A percentile compares a stretch with the other conserved stretches of the same genome.
Evolutionary conservation across 805 yeast species (phyloP).

Genomic region (Ogataea chonburiensis): DNA sequence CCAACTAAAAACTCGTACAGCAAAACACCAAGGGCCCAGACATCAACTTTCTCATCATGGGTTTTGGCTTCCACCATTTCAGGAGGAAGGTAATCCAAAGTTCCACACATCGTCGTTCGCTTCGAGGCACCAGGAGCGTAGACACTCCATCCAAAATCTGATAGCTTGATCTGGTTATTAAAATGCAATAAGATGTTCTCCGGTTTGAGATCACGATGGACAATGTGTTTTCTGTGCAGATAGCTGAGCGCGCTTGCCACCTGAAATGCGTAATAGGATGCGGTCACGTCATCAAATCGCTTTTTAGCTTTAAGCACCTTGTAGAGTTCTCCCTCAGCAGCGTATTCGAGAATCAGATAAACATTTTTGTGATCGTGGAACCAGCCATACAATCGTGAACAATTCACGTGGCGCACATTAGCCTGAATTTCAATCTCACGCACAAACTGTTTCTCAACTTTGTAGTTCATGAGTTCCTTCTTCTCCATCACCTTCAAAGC

Average conservation of each 20-base stretch:
- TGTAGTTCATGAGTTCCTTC: slow-evolving; percentile 67
- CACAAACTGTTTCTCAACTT: slow-evolving; percentile 80
- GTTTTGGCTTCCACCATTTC: slow-evolving; percentile 86
- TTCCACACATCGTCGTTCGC: slow-evolving; percentile 88
- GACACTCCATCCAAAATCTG: slow-evolving; percentile 97
- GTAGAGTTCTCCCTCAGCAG: slow-evolving; percentile 84
- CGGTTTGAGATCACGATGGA: slow-evolving; percentile 93
- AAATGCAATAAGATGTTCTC: slow-evolving; percentile 82
- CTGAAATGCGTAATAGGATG: slow-evolving; percentile 79
- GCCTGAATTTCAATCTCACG: slow-evolving; percentile 92
- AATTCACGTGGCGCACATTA: slow-evolving; percentile 71
- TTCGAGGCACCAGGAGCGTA: slow-evolving; percentile 50
- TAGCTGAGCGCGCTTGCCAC: slow-evolving; percentile 77
- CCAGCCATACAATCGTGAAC: slow-evolving; percentile 79
- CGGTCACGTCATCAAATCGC: slow-evolving; percentile 68
- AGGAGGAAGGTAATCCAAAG: slow-evolving; percentile 91
- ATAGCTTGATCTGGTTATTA: slow-evolving; percentile 73
- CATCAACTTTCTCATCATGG: slow-evolving; percentile 77
- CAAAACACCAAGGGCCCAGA: slow-evolving; percentile 90
- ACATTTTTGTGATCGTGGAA: slow-evolving; percentile 81
- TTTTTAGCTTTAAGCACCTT: slow-evolving; percentile 63
- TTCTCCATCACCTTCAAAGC: slow-evolving; percentile 93
- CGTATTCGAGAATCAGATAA: slow-evolving; percentile 80
- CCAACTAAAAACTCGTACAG: slow-evolving; percentile 87
- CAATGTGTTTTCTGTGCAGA: slow-evolving; percentile 74